Base-by-base conservation (phyloP, 2,329 filamentous ascomycete genomes). In the Anisogramma anomala region DNA sequence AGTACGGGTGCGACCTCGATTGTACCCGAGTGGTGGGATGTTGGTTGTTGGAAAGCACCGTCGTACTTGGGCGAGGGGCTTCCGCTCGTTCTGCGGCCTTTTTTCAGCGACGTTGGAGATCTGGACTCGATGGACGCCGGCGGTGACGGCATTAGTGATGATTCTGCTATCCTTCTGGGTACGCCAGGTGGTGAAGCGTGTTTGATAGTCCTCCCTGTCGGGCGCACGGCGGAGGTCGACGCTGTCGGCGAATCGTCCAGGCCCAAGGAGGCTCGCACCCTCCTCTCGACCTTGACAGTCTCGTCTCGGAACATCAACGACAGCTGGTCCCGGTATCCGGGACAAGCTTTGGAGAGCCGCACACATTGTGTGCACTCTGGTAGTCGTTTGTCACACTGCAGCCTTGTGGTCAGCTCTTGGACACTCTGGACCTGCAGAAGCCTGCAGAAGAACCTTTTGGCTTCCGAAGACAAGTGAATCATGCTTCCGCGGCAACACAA, bases 271-370 rank as follows among this genome's bases (percentile, higher is more conserved):
- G 68, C 69, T 41, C 72, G 69, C 15, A 70, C 70, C 53, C 75
- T 79, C 47, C 67, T 67, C 19, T 74, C 71, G 33, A 79, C 74
- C 51, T 77, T 73, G 50, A 64, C 71, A 51, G 72, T 79, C 58
- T 81, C 75, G 59, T 81, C 75, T 27, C 76, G 72, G 54, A 81
- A 81, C 68, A 80, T 72, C 43, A 80, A 62, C 23, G 74, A 75
- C 25, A 79, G 59, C 55, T 77, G 72, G 48, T 80, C 75, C 49
- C 77, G 67, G 51, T 81, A 80, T 6, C 77, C 77, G 15, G 75
- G 73, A 50, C 77, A 81, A 51, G 63, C 67, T 56, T 75, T 74
- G 52, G 68, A 67, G 33, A 74, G 68, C 30, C 74, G 72, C 33
- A 70, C 61, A 53, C 77, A 80, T 63, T 80, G 76, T 18, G 73